Conservation (phyloP, 2,329 filamentous ascomycete genomes). For the Trichocomaceae sp. region DNA sequence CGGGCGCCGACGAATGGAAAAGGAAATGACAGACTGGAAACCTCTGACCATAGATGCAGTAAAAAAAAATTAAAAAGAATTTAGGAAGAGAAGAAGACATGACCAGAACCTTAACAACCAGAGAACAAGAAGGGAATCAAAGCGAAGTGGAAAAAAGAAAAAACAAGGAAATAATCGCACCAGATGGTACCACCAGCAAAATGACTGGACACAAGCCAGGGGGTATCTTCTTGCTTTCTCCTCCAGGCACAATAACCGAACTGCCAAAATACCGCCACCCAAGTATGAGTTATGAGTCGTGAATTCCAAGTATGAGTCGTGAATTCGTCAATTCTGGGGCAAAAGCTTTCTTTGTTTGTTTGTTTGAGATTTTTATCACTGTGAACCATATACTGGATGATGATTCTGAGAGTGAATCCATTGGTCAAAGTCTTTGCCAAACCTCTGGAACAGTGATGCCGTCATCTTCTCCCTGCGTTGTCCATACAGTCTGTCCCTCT, state of each 20-base stretch:
- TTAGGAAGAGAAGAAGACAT: background rate
- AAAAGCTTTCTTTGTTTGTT: background rate
- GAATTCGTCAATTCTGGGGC: background rate
- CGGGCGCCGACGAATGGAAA: background rate
- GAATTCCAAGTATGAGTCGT: background rate
- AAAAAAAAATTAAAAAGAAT: background rate
- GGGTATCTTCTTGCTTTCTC: slow-evolving; percentile 1
- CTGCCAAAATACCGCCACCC: background rate
- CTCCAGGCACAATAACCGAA: slow-evolving; percentile 2
- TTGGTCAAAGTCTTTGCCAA: slow-evolving; percentile 41
- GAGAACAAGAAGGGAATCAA: background rate
- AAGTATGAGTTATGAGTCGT: background rate
- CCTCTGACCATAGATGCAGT: slow-evolving; percentile 5
- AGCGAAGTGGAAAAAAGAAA: background rate
- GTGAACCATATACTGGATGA: slow-evolving; percentile 4
- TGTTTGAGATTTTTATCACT: background rate
- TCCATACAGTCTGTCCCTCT: slow-evolving; percentile 29
- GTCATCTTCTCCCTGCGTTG: slow-evolving; percentile 4
- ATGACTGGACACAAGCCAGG: slow-evolving; percentile 4
- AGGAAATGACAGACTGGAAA: slow-evolving; percentile 1
- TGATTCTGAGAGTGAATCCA: slow-evolving; percentile 30
- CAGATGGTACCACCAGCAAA: background rate
- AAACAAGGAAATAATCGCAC: background rate
- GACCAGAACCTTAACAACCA: too few species aligned
- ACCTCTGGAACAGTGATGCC: slow-evolving; percentile 20